Evolutionary conservation across 1,139 yeast species (phyloP).

Genomic region (Trichomonascaceae sp.): DNA sequence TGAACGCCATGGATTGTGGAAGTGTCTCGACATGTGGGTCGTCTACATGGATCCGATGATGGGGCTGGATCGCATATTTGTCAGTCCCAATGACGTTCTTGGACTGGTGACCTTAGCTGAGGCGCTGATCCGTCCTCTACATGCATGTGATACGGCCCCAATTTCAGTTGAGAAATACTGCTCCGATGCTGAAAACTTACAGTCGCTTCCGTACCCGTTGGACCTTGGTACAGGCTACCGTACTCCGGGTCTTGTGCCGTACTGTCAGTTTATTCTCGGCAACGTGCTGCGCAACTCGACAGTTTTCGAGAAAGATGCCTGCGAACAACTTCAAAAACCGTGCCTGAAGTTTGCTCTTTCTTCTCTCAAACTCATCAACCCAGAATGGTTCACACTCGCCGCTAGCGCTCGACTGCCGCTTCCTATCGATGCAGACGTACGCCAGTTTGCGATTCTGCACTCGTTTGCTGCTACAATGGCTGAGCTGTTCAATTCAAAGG

Average conservation of each 20-base stretch:
- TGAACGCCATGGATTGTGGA: slow-evolving; percentile 51
- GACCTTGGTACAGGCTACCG: slow-evolving; percentile 53
- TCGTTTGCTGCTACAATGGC: slow-evolving; percentile 59
- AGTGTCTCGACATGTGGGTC: slow-evolving; percentile 54
- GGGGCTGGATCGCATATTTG: slow-evolving; percentile 19
- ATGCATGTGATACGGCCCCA: too few relatives aligned
- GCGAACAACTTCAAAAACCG: slow-evolving; percentile 37
- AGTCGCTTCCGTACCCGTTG: slow-evolving; percentile 41
- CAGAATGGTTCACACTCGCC: slow-evolving; percentile 24
- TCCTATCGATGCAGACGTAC: slow-evolving; percentile 33
- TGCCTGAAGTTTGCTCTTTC: slow-evolving; percentile 39
- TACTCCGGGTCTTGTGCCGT: slow-evolving; percentile 65
- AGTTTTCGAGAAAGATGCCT: slow-evolving; percentile 26
- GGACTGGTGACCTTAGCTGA: slow-evolving; percentile 50
- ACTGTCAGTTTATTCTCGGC: slow-evolving; percentile 55
- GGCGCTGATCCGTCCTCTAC: slow-evolving; percentile 21
- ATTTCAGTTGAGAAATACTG: too few relatives aligned
- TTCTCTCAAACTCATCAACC: slow-evolving; percentile 52
- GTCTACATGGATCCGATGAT: slow-evolving; percentile 17
- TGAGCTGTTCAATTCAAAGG: slow-evolving; percentile 45
- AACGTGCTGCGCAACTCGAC: slow-evolving; percentile 45
- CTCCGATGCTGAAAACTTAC: slow-evolving; percentile 14
- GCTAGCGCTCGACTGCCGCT: slow-evolving; percentile 26
- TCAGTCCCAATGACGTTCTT: slow-evolving; percentile 29
- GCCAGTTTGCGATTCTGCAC: slow-evolving; percentile 32